These are phyloP conservation scores for Lactifluus subvellereus DNA, from an alignment of 768 basidiomycete species.

Conservation along the genomic window DNA sequence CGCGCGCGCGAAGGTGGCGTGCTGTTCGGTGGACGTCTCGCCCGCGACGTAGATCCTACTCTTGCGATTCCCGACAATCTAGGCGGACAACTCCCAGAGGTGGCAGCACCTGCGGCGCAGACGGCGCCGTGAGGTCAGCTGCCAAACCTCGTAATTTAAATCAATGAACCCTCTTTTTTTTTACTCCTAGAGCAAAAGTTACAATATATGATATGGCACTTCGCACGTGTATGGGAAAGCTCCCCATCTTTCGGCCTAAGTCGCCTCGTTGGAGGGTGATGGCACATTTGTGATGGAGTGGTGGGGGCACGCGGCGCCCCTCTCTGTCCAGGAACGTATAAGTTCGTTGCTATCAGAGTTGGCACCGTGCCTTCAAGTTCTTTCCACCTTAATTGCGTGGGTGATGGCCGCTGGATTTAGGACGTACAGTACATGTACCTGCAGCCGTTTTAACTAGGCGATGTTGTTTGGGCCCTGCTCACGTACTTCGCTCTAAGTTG, in stretches of 20 bases:
- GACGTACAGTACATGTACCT: no score
- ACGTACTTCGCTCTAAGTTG: no score
- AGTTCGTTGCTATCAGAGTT: neutral
- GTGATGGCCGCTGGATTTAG: neutral
- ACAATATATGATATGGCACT: neutral
- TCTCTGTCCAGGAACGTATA: neutral
- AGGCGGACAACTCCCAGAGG: constrained; percentile 45
- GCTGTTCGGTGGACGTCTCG: constrained; percentile 79
- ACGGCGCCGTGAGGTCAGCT: neutral
- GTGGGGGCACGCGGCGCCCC: neutral
- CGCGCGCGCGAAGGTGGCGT: constrained; percentile 65
- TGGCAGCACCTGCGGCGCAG: constrained; percentile 26
- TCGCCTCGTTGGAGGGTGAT: neutral
- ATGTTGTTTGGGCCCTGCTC: no score
- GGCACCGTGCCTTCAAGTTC: neutral
- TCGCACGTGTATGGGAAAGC: neutral
- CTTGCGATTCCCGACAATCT: constrained; percentile 73
- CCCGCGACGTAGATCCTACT: constrained; percentile 58
- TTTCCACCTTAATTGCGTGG: neutral
- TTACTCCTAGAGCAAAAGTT: neutral
- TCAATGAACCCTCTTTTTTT: neutral
- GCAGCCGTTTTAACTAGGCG: no score
- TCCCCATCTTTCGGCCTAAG: neutral
- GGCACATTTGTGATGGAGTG: neutral
- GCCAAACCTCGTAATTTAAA: neutral